Percentiles rank a stretch among this genome's conserved stretches.
phyloP scores from a whole-genome alignment of 192 early-diverging fungal species.

The Rhizophagus sp. region DNA sequence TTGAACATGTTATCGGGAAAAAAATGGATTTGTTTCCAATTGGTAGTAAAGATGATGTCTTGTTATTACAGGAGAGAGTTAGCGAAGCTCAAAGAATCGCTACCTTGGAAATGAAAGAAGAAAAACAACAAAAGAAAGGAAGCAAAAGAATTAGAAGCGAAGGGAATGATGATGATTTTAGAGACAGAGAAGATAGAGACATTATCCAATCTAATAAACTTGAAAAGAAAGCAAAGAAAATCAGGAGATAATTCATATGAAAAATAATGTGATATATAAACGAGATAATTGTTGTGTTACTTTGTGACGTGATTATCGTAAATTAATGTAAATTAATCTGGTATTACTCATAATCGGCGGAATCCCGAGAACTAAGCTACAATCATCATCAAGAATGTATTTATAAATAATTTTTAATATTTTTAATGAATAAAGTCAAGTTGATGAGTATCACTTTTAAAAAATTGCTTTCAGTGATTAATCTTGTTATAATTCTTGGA shows the following conservation, averaged over 20 bases:
- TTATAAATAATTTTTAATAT: no score
- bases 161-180: conserved; percentile 31
- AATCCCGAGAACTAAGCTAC: no score
- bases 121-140: conserved; percentile 59
- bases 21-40: conserved; percentile 84
- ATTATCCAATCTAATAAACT: conserved; percentile 6
- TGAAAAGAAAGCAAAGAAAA: conserved; percentile 7
- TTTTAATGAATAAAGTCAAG: no score
- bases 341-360: background rate
- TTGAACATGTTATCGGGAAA: conserved; percentile 87
- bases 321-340: background rate
- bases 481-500: background rate
- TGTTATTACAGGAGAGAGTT: conserved; percentile 94
- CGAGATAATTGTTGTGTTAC: background rate
- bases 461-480: background rate
- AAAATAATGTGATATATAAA: background rate
- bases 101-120: conserved; percentile 84
- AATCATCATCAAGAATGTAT: no score
- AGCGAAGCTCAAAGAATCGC: conserved; percentile 87
- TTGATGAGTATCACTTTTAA: background rate
- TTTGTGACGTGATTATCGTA: background rate
- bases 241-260: background rate
- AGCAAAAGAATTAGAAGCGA: conserved; percentile 36
- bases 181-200: conserved; percentile 26
- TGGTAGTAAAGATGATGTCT: conserved; percentile 75